Evolutionary conservation across 805 yeast species (phyloP).

Genomic region (Teunomyces cretensis): DNA sequence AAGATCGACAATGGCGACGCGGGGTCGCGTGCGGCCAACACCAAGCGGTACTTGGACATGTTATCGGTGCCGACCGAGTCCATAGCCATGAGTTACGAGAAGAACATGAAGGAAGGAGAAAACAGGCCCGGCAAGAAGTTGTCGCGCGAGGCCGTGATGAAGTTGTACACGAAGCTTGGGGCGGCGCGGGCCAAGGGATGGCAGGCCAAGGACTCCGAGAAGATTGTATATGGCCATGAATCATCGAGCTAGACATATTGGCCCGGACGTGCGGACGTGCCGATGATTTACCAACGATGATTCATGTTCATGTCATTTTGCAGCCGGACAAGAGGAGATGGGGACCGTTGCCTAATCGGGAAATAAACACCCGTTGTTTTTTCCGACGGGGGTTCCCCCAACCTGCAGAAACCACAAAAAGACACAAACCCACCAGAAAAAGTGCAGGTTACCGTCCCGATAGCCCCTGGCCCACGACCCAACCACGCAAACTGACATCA

Average conservation of each 20-base stretch:
- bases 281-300: too few species aligned
- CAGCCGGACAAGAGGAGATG: neutral
- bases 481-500: too few species aligned
- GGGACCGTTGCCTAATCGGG: neutral
- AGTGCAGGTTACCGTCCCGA: too few species aligned
- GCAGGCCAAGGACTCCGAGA: constrained; percentile 22
- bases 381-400: too few species aligned
- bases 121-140: neutral
- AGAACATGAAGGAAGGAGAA: neutral
- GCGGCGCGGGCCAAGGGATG: constrained; percentile 23
- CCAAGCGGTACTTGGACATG: constrained; percentile 8
- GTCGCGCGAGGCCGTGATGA: constrained; percentile 14
- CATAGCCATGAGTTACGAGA: constrained; percentile 2
- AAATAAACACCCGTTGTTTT: too few species aligned
- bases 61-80: constrained; percentile 7
- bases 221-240: constrained; percentile 14
- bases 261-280: neutral
- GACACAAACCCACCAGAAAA: too few species aligned
- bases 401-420: too few species aligned
- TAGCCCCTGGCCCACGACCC: too few species aligned
- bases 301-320: too few species aligned
- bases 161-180: constrained; percentile 28
- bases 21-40: neutral
- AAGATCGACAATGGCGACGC: constrained; percentile 2
- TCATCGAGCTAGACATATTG: too few species aligned